Conservation (phyloP, 2,329 filamentous ascomycete species). For the Raffaelea albimanens region DNA sequence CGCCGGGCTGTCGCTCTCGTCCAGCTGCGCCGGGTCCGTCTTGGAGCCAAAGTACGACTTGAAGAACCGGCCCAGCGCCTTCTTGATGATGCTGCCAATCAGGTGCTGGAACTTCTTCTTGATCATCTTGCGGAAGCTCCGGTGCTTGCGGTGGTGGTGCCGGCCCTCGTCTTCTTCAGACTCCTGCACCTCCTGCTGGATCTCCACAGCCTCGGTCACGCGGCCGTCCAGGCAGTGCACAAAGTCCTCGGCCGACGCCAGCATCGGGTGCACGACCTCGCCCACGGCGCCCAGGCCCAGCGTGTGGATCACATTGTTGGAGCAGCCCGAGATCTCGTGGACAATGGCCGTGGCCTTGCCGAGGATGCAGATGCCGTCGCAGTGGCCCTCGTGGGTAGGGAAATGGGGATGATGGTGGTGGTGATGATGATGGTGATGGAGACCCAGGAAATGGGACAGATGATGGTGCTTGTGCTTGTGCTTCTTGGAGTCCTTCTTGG, state of each 20-base stretch:
- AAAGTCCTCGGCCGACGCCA: constrained; percentile 3
- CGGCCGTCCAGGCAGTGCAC: constrained; percentile 3
- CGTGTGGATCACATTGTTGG: background rate
- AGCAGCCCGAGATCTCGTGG: background rate
- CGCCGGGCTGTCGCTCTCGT: too few species aligned
- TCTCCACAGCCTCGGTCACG: background rate
- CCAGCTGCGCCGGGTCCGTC: too few species aligned
- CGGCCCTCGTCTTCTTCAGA: too few species aligned
- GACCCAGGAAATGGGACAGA: too few species aligned
- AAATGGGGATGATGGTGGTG: background rate
- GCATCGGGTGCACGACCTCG: constrained; percentile 1
- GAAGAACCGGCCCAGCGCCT: background rate
- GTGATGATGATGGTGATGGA: background rate
- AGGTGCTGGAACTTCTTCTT: background rate
- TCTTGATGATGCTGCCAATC: background rate
- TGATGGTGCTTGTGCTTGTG: too few species aligned
- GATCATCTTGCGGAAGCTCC: background rate
- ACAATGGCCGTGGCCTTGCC: constrained; percentile 6
- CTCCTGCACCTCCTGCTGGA: too few species aligned
- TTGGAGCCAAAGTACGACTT: too few species aligned
- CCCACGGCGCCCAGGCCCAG: background rate
- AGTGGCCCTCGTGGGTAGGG: background rate
- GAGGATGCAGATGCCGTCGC: constrained; percentile 1
- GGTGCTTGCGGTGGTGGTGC: too few species aligned
- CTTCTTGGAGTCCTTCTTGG: too few species aligned